Evolutionary conservation across 1,284 basidiomycete genomes (phyloP).

Genomic region (Leucoagaricus sp.): DNA sequence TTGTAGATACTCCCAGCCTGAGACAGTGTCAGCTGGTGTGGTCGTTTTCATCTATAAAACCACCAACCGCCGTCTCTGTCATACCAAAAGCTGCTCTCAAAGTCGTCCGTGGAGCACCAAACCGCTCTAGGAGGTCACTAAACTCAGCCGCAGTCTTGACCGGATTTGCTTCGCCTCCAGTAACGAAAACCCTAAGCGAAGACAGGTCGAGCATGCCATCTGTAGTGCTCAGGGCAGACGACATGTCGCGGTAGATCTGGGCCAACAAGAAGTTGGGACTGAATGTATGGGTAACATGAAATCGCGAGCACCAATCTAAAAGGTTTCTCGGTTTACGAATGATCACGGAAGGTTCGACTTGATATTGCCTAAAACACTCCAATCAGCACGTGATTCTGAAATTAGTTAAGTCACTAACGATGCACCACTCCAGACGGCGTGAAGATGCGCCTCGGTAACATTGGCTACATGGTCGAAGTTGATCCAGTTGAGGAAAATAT

Average conservation of each 20-base stretch:
- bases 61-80: constrained; percentile 9
- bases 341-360: constrained; percentile 6
- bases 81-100: constrained; percentile 11
- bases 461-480: constrained; percentile 12
- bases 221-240: neutral
- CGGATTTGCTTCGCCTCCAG: constrained; percentile 10
- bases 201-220: constrained; percentile 9
- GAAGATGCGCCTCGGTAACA: constrained; percentile 9
- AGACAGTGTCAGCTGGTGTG: neutral
- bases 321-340: constrained; percentile 6
- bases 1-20: constrained; percentile 13
- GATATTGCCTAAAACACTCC: constrained; percentile 9
- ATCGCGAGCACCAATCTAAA: constrained; percentile 6
- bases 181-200: constrained; percentile 3
- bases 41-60: neutral
- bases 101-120: constrained; percentile 6
- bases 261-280: constrained; percentile 13
- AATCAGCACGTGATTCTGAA: neutral
- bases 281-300: constrained; percentile 9
- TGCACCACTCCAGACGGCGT: constrained; percentile 5
- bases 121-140: constrained; percentile 1
- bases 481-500: constrained; percentile 12
- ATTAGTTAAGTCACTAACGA: constrained; percentile 1
- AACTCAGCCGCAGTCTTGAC: constrained; percentile 11
- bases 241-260: constrained; percentile 7